Base-by-base conservation (phyloP, 2,329 filamentous ascomycete species). In the Monilinia laxa region DNA sequence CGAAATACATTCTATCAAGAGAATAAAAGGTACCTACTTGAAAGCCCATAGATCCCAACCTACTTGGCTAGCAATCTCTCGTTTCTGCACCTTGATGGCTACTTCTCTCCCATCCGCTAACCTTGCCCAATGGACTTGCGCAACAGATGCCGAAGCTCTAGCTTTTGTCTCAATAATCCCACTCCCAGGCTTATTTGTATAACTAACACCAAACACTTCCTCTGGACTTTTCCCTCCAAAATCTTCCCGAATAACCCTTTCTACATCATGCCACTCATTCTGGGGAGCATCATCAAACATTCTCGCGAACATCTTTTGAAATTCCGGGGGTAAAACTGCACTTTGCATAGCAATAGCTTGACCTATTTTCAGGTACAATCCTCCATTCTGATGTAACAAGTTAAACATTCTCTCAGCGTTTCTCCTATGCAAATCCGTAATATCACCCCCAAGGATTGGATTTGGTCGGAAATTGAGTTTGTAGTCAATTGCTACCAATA, bases 221-320 rank as follows among this genome's bases (percentile, higher is more conserved):
- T 97, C 92, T 0, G 90, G 88, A 31, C 87, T 88, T 77, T 87
- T 89, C 20, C 86, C 91, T n/a, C 86, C 91, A 81, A 97, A 98
- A 73, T 98, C 95, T 77, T 96, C 88, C 28, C 86, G 82, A 52
- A 99, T 90, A 16, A 98, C 93, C 75, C 83, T 85, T 80, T 96
- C 90, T 2, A 97, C 89, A 62, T 94, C 91, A 71, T 82, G 84
- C 93, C 93, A 98, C 53, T 85, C 83, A 76, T 96, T 95, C 82
- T 97, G 93, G 49, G 94, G 93, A 70, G 95, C 95, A 80, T 98
- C 94, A 76, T 98, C 95, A 77, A 98, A 99, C 92, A 99, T 97
- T 74, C 90, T 86, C 28, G 90, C 84, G 76, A 99, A 99, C 93
- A 97, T 98, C 75, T 89, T 88, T 81, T 97, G 93, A 73, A 98